These are phyloP conservation scores for Thelonectria blattea DNA, from an alignment of 2,329 filamentous ascomycete genomes.

Conservation along the genomic window DNA sequence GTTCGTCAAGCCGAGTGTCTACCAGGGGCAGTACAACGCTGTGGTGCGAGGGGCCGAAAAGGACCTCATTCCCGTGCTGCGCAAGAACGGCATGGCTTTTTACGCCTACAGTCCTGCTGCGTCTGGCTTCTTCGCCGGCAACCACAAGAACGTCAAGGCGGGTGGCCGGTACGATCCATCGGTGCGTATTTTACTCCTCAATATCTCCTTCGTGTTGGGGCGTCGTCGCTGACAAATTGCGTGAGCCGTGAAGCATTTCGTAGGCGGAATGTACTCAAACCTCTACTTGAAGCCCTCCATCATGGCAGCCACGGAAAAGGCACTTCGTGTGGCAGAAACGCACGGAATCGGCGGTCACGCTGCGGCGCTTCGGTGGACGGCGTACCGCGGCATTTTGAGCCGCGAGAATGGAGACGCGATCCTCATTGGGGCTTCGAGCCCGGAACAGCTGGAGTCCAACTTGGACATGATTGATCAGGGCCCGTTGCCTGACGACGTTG, in stretches of 20 bases:
- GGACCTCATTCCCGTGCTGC: slow-evolving; percentile 49
- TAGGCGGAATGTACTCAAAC: slow-evolving; percentile 35
- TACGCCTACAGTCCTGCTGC: slow-evolving; percentile 47
- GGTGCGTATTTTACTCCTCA: slow-evolving; percentile 33
- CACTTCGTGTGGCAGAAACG: slow-evolving; percentile 36
- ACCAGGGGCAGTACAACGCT: slow-evolving; percentile 56
- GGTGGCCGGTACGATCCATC: slow-evolving; percentile 35
- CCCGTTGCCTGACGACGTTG: slow-evolving; percentile 46
- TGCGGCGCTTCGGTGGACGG: slow-evolving; percentile 50
- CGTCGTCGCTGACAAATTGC: too few relatives aligned
- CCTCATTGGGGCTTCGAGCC: slow-evolving; percentile 44
- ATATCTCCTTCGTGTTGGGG: too few relatives aligned
- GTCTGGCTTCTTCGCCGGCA: slow-evolving; percentile 36
- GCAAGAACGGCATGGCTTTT: slow-evolving; percentile 50
- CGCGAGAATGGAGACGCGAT: slow-evolving; percentile 43
- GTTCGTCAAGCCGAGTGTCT: slow-evolving; percentile 51
- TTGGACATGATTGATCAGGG: slow-evolving; percentile 47
- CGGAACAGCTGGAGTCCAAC: slow-evolving; percentile 44
- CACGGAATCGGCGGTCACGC: slow-evolving; percentile 48
- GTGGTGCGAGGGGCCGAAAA: slow-evolving; percentile 50
- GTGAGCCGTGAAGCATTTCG: slow-evolving; percentile 1
- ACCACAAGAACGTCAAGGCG: slow-evolving; percentile 26
- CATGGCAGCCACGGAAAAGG: slow-evolving; percentile 36
- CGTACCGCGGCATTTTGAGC: slow-evolving; percentile 44
- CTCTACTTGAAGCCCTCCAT: slow-evolving; percentile 40